Conservation (phyloP, 768 basidiomycete species). For the Auricularia cornea region DNA sequence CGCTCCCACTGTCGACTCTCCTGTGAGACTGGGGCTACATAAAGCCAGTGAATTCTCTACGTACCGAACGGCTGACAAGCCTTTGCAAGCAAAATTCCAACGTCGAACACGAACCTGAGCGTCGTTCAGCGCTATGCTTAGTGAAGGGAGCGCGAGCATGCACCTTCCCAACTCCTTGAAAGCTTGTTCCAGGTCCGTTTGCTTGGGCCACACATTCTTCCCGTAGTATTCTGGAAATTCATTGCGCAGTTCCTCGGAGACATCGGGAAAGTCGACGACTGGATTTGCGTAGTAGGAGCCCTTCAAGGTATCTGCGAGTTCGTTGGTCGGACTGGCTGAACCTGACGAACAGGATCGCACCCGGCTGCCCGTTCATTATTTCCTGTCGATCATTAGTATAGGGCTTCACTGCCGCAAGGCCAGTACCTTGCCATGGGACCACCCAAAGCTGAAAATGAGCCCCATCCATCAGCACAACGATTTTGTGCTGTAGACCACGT, state of each 20-base stretch:
- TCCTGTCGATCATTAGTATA: constrained; percentile 42
- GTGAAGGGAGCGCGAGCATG: constrained; percentile 6
- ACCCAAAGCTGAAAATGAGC: constrained; percentile 63
- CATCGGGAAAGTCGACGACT: constrained; percentile 54
- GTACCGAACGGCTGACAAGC: constrained; percentile 87
- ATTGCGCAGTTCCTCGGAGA: constrained; percentile 43
- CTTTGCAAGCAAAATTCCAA: constrained; percentile 70
- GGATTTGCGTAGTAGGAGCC: constrained; percentile 95
- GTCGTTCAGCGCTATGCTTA: constrained; percentile 5
- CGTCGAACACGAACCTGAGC: constrained; percentile 64
- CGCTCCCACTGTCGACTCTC: constrained; percentile 47
- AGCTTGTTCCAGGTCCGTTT: constrained; percentile 63
- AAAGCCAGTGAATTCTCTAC: no score
- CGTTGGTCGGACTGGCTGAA: not conserved
- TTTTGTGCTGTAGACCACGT: constrained; percentile 11
- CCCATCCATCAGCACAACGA: not conserved
- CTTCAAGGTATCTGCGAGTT: constrained; percentile 62
- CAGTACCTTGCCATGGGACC: constrained; percentile 88
- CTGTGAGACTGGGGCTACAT: no score
- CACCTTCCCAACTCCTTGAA: constrained; percentile 81
- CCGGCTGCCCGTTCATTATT: constrained; percentile 92
- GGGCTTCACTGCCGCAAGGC: not conserved
- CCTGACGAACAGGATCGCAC: constrained; percentile 25
- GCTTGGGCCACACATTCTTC: constrained; percentile 69
- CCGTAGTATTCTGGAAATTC: constrained; percentile 81